Percentiles rank a stretch among this genome's conserved stretches.
Evolutionary conservation across 352 stramenopile species (phyloP).

Genomic region (Globisporangium ultimum): DNA sequence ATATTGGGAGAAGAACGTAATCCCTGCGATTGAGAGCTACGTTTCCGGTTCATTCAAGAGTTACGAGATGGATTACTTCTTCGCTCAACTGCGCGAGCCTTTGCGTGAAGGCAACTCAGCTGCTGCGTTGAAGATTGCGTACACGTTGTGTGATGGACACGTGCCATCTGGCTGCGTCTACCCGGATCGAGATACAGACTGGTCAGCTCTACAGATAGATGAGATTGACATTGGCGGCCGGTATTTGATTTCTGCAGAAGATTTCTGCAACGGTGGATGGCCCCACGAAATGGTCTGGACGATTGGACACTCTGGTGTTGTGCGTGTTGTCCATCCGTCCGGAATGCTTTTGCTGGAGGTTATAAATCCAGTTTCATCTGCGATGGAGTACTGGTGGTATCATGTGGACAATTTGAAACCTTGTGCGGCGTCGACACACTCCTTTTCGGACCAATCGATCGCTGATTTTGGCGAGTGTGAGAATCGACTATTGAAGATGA

Average conservation of each 20-base stretch:
- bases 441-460: conserved; percentile 36
- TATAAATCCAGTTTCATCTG: conserved; percentile 39
- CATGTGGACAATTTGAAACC: conserved; percentile 47
- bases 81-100: conserved; percentile 73
- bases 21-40: conserved; percentile 79
- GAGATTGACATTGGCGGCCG: conserved; percentile 62
- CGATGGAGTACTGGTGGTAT: conserved; percentile 71
- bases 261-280: conserved; percentile 35
- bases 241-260: conserved; percentile 45
- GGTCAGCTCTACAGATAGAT: conserved; percentile 70
- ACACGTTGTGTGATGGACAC: conserved; percentile 75
- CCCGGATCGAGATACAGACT: conserved; percentile 76
- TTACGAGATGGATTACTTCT: conserved; percentile 88
- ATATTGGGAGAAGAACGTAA: conserved; percentile 85
- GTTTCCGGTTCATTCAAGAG: conserved; percentile 81
- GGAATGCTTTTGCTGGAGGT: conserved; percentile 67
- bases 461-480: conserved; percentile 37
- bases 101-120: conserved; percentile 71
- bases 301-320: conserved; percentile 47
- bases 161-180: conserved; percentile 76
- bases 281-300: conserved; percentile 63
- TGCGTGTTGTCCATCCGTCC: conserved; percentile 43
- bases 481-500: conserved; percentile 26
- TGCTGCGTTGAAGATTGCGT: conserved; percentile 76
- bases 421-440: conserved; percentile 11